Percentiles rank a stretch among this genome's conserved stretches.
Conservation (phyloP, 163 green algal species). For the Prototheca stagnorum region DNA sequence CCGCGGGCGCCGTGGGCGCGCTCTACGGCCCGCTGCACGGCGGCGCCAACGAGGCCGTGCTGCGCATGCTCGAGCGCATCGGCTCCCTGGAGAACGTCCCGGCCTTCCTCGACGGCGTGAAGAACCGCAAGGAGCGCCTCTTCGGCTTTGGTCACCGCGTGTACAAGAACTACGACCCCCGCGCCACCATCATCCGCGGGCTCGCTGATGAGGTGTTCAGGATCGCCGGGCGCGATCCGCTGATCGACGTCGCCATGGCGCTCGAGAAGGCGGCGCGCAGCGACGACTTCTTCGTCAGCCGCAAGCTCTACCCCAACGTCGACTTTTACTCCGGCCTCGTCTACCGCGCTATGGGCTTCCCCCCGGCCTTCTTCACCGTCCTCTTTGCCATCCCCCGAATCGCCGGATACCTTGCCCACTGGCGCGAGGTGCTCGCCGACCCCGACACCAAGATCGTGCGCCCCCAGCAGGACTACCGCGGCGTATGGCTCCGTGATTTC, state of each 20-base stretch:
- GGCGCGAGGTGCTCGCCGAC: slow-evolving; percentile 85
- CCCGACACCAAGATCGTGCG: slow-evolving; percentile 91
- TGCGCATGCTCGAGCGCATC: slow-evolving; percentile 64
- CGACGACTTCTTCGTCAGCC: slow-evolving; percentile 80
- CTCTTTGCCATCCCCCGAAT: slow-evolving; percentile 85
- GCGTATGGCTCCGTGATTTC: slow-evolving; percentile 65
- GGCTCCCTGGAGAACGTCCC: slow-evolving; percentile 30
- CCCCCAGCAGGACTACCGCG: slow-evolving; percentile 91
- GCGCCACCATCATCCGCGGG: slow-evolving; percentile 28
- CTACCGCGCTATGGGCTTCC: slow-evolving; percentile 88
- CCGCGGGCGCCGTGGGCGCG: slow-evolving; percentile 66
- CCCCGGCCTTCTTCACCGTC: slow-evolving; percentile 84
- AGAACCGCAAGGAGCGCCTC: slow-evolving; percentile 36
- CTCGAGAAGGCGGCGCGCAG: slow-evolving; percentile 68
- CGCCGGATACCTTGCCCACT: slow-evolving; percentile 92
- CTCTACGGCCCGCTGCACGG: slow-evolving; percentile 95
- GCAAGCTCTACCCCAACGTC: slow-evolving; percentile 68
- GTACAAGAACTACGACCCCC: slow-evolving; percentile 61
- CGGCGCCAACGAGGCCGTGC: slow-evolving; percentile 71
- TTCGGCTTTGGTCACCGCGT: slow-evolving; percentile 38
- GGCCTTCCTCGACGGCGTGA: slow-evolving; percentile 40
- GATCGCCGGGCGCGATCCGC: slow-evolving; percentile 13
- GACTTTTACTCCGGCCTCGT: slow-evolving; percentile 90
- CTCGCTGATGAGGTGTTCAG: slow-evolving; percentile 18
- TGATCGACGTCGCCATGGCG: slow-evolving; percentile 52